Evolutionary conservation across 805 yeast genomes (phyloP).

Genomic region (Isabelozyma rhagii): DNA sequence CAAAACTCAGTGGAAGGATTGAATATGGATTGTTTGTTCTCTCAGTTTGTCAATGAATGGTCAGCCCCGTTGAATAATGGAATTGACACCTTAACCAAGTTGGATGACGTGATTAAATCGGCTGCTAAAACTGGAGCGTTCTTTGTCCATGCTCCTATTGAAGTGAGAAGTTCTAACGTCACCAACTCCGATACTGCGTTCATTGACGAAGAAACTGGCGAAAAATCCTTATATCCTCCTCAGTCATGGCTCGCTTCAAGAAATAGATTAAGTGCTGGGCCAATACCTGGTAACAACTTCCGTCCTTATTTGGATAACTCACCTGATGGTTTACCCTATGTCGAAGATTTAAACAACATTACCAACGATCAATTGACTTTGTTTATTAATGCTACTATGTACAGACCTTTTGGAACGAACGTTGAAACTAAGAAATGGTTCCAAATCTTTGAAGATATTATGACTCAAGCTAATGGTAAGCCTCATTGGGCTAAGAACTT

Average conservation of each 20-base stretch:
- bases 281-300: constrained; percentile 78
- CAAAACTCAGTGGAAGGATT: constrained; percentile 82
- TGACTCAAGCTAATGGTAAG: constrained; percentile 79
- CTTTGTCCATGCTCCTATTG: constrained; percentile 93
- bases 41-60: constrained; percentile 96
- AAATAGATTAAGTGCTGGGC: constrained; percentile 60
- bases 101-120: constrained; percentile 56
- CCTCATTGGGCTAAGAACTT: constrained; percentile 99
- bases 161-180: constrained; percentile 89
- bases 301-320: constrained; percentile 83
- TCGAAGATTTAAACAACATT: constrained; percentile 41
- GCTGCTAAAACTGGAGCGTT: constrained; percentile 63
- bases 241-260: constrained; percentile 52
- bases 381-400: constrained; percentile 91
- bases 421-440: constrained; percentile 81
- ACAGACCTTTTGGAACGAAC: constrained; percentile 82
- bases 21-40: constrained; percentile 92
- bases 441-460: constrained; percentile 72
- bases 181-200: constrained; percentile 45
- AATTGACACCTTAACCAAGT: constrained; percentile 60
- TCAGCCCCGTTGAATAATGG: constrained; percentile 86
- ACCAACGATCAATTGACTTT: constrained; percentile 78
- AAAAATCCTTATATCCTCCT: constrained; percentile 38
- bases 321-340: constrained; percentile 55
- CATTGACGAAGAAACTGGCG: constrained; percentile 29